These are phyloP conservation scores for Neoscytalidium dimidiatum DNA, from an alignment of 2,329 filamentous ascomycete species.

Conservation along the genomic window DNA sequence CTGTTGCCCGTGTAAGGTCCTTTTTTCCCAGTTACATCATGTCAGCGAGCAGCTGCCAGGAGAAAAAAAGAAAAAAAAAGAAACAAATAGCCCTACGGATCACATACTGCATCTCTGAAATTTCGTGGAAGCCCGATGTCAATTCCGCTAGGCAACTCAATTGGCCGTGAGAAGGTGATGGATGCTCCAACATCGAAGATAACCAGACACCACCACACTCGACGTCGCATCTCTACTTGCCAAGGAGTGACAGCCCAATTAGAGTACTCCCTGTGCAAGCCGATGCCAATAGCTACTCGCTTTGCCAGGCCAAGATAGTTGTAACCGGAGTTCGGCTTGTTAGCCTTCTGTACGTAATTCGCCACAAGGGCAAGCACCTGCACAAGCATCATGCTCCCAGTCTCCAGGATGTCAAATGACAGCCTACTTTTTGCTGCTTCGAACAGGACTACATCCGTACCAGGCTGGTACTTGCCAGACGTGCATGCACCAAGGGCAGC, in stretches of 20 bases:
- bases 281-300: constrained; percentile 52
- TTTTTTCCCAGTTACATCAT: not conserved
- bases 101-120: constrained; percentile 43
- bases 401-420: constrained; percentile 50
- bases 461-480: constrained; percentile 42
- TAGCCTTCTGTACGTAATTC: constrained; percentile 53
- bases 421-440: constrained; percentile 50
- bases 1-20: constrained; percentile 6
- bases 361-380: constrained; percentile 51
- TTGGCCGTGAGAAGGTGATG: constrained; percentile 51
- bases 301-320: constrained; percentile 52
- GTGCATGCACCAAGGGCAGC: constrained; percentile 49
- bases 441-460: constrained; percentile 49
- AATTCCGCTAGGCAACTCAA: constrained; percentile 49
- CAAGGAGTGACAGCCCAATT: constrained; percentile 48
- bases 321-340: constrained; percentile 55
- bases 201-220: constrained; percentile 42
- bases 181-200: constrained; percentile 53
- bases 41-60: not conserved
- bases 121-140: constrained; percentile 48
- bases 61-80: not conserved
- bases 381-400: constrained; percentile 52
- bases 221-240: constrained; percentile 35
- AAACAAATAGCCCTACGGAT: too few species aligned
- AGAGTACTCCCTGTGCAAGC: constrained; percentile 52